Conservation (phyloP, 2,329 filamentous ascomycete genomes). For the Colletotrichum sp. region DNA sequence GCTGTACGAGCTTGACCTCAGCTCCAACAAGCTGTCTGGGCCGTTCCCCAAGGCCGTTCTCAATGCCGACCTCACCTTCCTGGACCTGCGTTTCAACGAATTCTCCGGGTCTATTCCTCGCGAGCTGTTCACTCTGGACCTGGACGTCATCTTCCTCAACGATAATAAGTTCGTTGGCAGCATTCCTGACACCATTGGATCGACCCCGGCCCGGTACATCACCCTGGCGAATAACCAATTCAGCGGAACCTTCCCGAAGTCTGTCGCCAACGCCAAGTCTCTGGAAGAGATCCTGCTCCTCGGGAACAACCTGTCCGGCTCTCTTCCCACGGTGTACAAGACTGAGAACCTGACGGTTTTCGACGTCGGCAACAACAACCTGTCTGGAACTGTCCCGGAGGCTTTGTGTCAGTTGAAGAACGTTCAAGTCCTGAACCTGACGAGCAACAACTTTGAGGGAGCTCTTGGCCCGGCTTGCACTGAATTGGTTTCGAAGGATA, state of each 20-base stretch:
- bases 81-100: not conserved
- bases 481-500: not conserved
- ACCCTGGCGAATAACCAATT: not conserved
- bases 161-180: not conserved
- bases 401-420: not conserved
- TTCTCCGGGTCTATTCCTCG: not conserved
- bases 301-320: not conserved
- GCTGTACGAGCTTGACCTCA: not conserved
- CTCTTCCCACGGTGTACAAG: not conserved
- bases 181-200: not conserved
- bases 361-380: slow-evolving; percentile 1
- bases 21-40: not conserved
- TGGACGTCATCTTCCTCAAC: slow-evolving; percentile 1
- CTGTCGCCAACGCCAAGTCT: not conserved
- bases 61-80: not conserved
- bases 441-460: not conserved
- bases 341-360: not conserved
- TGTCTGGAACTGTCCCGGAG: not conserved
- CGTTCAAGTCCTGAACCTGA: not conserved
- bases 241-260: not conserved
- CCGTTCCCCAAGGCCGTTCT: not conserved
- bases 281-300: not conserved
- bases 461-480: not conserved
- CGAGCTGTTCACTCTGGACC: not conserved
- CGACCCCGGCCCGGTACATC: not conserved